These are phyloP conservation scores for Carex myosuroides DNA, from an alignment of 176 grass and related monocot genomes.

Conservation along the genomic window DNA sequence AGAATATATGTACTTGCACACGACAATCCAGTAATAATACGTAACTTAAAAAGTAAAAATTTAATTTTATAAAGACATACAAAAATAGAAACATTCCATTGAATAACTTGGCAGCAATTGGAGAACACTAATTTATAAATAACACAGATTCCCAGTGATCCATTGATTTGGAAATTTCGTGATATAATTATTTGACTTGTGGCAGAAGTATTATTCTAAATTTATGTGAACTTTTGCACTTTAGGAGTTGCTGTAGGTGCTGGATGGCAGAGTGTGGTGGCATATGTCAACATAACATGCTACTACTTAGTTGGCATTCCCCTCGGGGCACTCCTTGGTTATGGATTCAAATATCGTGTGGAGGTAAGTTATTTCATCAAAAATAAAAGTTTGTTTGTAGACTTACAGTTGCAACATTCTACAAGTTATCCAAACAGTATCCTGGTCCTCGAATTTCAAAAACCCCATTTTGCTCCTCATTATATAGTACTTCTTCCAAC, in stretches of 20 bases:
- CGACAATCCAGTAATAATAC: not conserved
- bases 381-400: not conserved
- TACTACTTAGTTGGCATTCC: slow-evolving; percentile 85
- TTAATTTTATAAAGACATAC: not conserved
- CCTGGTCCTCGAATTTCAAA: not conserved
- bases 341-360: slow-evolving; percentile 42
- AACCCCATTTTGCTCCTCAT: not conserved
- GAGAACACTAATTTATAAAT: not conserved
- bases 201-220: not conserved
- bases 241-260: slow-evolving; percentile 74
- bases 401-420: not conserved
- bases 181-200: not conserved
- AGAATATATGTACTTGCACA: not conserved
- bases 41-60: not conserved
- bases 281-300: slow-evolving; percentile 70
- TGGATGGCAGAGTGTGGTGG: slow-evolving; percentile 63
- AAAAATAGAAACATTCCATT: not conserved
- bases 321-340: slow-evolving; percentile 60
- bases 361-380: slow-evolving; percentile 31
- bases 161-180: not conserved
- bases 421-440: not conserved
- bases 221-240: not conserved
- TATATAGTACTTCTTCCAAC: not conserved
- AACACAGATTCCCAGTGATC: not conserved
- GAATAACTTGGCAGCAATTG: not conserved